These are phyloP conservation scores for Oryza punctata DNA, from an alignment of 176 grass and related monocot genomes.

Conservation along the genomic window DNA sequence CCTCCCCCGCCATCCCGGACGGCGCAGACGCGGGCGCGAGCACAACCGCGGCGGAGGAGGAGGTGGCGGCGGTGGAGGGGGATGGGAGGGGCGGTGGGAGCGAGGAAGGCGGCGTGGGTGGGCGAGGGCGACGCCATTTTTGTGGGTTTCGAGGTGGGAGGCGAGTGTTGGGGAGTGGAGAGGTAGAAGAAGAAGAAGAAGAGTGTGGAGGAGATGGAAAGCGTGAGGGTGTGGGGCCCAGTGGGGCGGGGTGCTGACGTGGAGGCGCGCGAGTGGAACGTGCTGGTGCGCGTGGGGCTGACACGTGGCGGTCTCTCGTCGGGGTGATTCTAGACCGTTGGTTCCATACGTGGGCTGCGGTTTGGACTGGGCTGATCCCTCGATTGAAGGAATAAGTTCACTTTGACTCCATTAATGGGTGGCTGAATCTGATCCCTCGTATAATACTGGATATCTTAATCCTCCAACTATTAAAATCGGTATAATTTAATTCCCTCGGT, in stretches of 20 bases:
- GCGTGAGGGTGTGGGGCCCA: background rate
- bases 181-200: background rate
- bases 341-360: background rate
- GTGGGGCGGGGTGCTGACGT: slow-evolving; percentile 13
- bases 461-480: no score
- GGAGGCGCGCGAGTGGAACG: slow-evolving; percentile 4
- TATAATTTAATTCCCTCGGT: no score
- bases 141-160: background rate
- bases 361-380: no score
- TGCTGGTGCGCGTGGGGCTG: background rate
- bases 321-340: background rate
- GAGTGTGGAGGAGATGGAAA: slow-evolving; percentile 24
- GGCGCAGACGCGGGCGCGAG: slow-evolving; percentile 3
- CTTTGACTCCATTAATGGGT: no score
- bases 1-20: background rate
- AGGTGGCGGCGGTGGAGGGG: background rate
- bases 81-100: background rate
- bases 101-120: background rate
- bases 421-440: no score
- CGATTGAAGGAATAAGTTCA: no score
- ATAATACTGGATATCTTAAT: no score
- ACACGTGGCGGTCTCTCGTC: background rate
- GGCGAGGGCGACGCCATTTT: slow-evolving; percentile 33
- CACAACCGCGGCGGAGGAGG: background rate
- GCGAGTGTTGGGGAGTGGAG: background rate